Evolutionary conservation across 1,139 yeast species (phyloP), one percentile per base, ranked within the genome.

Genomic region (Hansenula sp.): DNA sequence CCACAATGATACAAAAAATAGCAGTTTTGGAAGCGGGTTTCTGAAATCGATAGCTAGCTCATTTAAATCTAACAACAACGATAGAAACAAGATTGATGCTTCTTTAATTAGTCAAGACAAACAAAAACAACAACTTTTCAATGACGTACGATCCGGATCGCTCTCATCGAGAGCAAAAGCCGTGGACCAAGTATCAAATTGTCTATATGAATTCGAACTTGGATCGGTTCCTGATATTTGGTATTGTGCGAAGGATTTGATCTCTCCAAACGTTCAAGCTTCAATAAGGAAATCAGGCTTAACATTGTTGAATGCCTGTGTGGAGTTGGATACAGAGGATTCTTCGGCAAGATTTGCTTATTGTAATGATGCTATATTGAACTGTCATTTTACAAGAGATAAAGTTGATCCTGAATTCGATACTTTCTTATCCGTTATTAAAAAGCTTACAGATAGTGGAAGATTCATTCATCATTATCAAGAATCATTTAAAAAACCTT

Each of bases 211-310:
- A 38, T 74, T 72, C 43, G 70, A 83, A 9, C 72, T 81, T 3
- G 72, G 84, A 0, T 76, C 84, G 3, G 71, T 85, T 5, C 83
- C 86, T 0, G 91, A 85, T 53, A 72, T 87, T 4, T 88, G 96
- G 96, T 80, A 83, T 57, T 65, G 80, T 45, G 83, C 84, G 0
- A 67, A 79, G 50, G 80, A 76, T 46, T 66, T 84, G 62, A 71
- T 85, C 41, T 69, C 70, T 9, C 60, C 68, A 0, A 64, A 65
- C 13, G 61, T 70, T 12, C 68, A 69, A 33, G 64, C 70, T 4
- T 55, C 68, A 2, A 72, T 77, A 21, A 69, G 95, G 39, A 63
- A 76, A 33, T 74, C 77, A 1, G 82, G 81, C 0, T 60, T 87
- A 27, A 61, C 70, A 19, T 66, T 88, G 38, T 63, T 86, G 61